Evolutionary conservation across 768 basidiomycete genomes (phyloP), one percentile per base, ranked within the genome.

Genomic region (Scleroderma citrinum): DNA sequence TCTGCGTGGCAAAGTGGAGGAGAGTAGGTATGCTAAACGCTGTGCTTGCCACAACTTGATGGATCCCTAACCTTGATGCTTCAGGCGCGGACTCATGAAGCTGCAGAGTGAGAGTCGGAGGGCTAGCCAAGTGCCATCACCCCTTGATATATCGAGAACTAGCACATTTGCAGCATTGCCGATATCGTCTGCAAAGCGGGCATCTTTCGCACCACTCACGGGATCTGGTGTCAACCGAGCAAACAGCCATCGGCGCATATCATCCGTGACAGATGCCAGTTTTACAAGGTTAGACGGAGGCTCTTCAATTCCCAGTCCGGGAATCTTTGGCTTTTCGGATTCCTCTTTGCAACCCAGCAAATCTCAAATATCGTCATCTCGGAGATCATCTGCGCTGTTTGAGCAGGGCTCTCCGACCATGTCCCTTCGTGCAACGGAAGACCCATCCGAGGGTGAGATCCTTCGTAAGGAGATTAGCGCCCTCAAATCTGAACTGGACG

Each of bases 1-100:
- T 65, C 70, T 92, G 44, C 77, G 90, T 31, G 74, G 79, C n/a
- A 92, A 91, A 63, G 87, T 92, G 3, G 89, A 92, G 58, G 89
- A 92, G 66, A 89, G 87, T 74, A 77, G 89, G 88, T 87, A 57
- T 19, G 77, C 55, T 39, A 10, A 23, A 39, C 23, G 23, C 13
- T 19, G 21, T 4, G 26, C 26, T 29, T 29, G 26, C 26, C 26
- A 12, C 34, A 13, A 35, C 6, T 35, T n/a, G 34, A 14, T 35
- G 3, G n/a, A 5, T 50, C 48, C 23, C 43, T 47, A 49, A 56
- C 29, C 31, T 32, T 56, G 40, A 48, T 52, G 41, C 36, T 30
- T 23, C 60, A 89, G 89, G 57, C 85, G 89, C 39, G 90, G 87
- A 21, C 73, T 92, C 45, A 92, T 92, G 90, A 79, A 87, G 16